phyloP scores from a whole-genome alignment of 495 filamentous ascomycete species.

The Aspergillus leporis region DNA sequence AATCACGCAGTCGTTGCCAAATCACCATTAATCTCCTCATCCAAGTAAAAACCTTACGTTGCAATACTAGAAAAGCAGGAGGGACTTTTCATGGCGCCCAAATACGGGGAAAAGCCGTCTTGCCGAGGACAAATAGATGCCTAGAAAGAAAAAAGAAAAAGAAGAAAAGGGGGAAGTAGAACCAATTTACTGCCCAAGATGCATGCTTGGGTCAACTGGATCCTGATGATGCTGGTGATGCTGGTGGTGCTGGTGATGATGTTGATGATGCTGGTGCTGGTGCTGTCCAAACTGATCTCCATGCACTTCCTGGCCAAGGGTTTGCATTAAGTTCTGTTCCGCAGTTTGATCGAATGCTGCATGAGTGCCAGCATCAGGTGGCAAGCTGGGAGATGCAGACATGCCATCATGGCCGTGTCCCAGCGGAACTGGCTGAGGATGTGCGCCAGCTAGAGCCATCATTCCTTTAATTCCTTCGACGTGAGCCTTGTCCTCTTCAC shows the following conservation, averaged over 20 bases:
- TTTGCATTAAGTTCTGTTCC: slow-evolving; percentile 52
- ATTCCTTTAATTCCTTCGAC: slow-evolving; percentile 73
- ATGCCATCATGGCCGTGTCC: slow-evolving; percentile 41
- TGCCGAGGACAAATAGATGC: slow-evolving; percentile 6
- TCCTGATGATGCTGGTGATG: slow-evolving; percentile 32
- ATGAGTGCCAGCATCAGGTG: slow-evolving; percentile 37
- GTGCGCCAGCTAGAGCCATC: slow-evolving; percentile 57
- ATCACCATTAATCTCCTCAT: not conserved
- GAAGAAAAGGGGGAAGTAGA: slow-evolving; percentile 6
- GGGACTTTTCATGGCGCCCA: slow-evolving; percentile 2
- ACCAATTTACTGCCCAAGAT: slow-evolving; percentile 35
- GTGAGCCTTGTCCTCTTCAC: slow-evolving; percentile 70
- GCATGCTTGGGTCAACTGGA: slow-evolving; percentile 40
- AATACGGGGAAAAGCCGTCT: not conserved
- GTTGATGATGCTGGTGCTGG: slow-evolving; percentile 29
- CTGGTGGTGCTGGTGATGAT: slow-evolving; percentile 30
- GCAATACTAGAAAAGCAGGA: slow-evolving; percentile 7
- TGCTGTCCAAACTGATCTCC: slow-evolving; percentile 43
- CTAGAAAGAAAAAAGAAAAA: slow-evolving; percentile 5
- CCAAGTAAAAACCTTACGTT: slow-evolving; percentile 11
- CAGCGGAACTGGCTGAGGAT: slow-evolving; percentile 36
- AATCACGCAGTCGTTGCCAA: not conserved
- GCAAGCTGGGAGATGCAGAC: slow-evolving; percentile 47
- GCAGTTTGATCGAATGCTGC: slow-evolving; percentile 45
- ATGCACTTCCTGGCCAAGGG: slow-evolving; percentile 49